Evolutionary conservation across 495 filamentous ascomycete species (phyloP).

Genomic region (Penicillium daleae): DNA sequence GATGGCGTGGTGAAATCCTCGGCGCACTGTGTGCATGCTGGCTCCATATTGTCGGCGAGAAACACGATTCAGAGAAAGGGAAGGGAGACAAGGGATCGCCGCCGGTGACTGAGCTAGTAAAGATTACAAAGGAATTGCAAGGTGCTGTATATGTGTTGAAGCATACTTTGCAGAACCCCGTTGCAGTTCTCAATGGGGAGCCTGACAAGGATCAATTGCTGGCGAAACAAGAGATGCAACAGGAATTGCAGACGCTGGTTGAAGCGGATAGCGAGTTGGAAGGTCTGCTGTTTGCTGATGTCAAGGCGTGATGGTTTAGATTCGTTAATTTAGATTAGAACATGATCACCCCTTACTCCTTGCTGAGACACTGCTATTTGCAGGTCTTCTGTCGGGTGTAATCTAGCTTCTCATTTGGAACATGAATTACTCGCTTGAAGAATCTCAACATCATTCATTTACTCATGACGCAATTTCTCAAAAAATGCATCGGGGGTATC

Average conservation of each 20-base stretch:
- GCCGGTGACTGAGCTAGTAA: constrained; percentile 17
- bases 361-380: not conserved
- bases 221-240: constrained; percentile 32
- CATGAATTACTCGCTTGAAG: not conserved
- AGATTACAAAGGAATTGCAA: constrained; percentile 53
- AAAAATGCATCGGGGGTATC: constrained; percentile 23
- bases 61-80: constrained; percentile 23
- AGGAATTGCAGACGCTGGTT: constrained; percentile 41
- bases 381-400: not conserved
- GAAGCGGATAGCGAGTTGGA: constrained; percentile 41
- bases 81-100: not conserved
- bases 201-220: constrained; percentile 26
- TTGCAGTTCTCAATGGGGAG: constrained; percentile 8
- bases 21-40: constrained; percentile 68
- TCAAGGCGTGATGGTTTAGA: constrained; percentile 14
- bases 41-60: constrained; percentile 58
- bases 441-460: too few species aligned
- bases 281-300: constrained; percentile 31
- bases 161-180: constrained; percentile 39
- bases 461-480: too few species aligned
- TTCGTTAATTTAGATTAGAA: not conserved
- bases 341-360: not conserved
- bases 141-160: constrained; percentile 42
- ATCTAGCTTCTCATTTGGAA: not conserved
- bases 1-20: constrained; percentile 70